Evolutionary conservation across 371 early-diverging fungal species (phyloP), one percentile per base, ranked within the genome.

Genomic region (Mortierella sp.): DNA sequence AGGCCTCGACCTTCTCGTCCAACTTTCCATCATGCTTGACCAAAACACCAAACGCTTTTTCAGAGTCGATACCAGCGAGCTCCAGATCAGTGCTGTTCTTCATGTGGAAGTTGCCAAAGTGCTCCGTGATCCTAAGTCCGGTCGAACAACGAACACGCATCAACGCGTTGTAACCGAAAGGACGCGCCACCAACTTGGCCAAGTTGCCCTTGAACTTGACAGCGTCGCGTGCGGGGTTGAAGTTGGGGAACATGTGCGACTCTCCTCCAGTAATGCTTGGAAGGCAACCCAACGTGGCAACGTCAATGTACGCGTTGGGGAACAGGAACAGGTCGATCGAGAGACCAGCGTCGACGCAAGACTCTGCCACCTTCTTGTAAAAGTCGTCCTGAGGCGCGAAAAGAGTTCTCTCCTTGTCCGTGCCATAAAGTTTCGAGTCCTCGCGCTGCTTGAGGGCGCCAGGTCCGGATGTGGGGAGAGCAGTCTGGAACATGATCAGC

Each of bases 41-140:
- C 29, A 92, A 80, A 63, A 96, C 95, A 1, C 93, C 98, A 78
- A 98, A 88, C 0, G 97, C 89, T 72, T 95, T 96, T 74, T 96
- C 95, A 58, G 95, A 91, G 83, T 97, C 96, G 38, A 98, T 90
- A 18, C 96, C 96, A 1, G 95, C 97, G 32, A 98, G 89, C 88
- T 98, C 97, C 27, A 99, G 88, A 81, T 99, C 99, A 3, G 97
- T 97, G 21, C 92, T 90, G 90, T 97, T 98, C 65, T 93, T 94
- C 96, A 97, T 97, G 79, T 90, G 92, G 88, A 98, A 95, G 90
- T 98, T 99, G 63, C 99, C 99, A 81, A 94, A 95, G 79, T 98
- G 95, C 51, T 98, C 96, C 2, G 91, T 91, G 4, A 97, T 90
- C 38, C 95, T 91, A 54, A 99, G 87, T 2, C 96, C 95, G 74